Conservation (phyloP, 108 stramenopile species). For the Conticribra guillardii region DNA sequence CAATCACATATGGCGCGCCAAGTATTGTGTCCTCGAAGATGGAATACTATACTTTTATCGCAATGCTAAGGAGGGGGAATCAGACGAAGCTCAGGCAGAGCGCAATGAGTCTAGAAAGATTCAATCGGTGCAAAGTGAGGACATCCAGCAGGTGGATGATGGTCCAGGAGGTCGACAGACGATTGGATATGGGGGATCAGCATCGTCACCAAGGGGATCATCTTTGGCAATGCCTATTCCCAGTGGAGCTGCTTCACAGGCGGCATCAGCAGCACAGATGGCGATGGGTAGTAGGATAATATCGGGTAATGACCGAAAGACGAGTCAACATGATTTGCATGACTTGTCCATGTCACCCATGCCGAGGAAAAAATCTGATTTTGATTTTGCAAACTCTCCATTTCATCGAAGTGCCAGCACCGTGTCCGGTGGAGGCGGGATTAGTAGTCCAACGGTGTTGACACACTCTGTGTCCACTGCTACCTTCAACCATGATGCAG, state of each 20-base stretch:
- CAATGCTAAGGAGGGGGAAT: conserved; percentile 65
- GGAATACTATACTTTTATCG: conserved; percentile 82
- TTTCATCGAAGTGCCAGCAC: conserved; percentile 12
- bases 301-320: conserved; percentile 2
- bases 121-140: conserved; percentile 18
- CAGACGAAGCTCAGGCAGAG: conserved; percentile 66
- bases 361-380: conserved; percentile 45
- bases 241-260: neutral
- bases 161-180: too few species aligned
- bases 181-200: conserved; percentile 8
- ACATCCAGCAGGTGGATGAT: too few species aligned
- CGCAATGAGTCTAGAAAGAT: conserved; percentile 43
- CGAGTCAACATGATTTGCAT: conserved; percentile 25
- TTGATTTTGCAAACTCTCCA: conserved; percentile 18
- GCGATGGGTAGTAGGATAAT: too few species aligned
- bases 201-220: conserved; percentile 8
- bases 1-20: conserved; percentile 75
- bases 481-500: conserved; percentile 42
- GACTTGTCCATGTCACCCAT: conserved; percentile 65
- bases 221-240: neutral
- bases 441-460: neutral
- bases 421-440: neutral
- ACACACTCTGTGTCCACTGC: conserved; percentile 30
- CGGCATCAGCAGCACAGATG: too few species aligned
- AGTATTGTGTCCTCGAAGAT: conserved; percentile 80